phyloP scores from a whole-genome alignment of 148 eudicot genomes.

The Pouteria glomerata region DNA sequence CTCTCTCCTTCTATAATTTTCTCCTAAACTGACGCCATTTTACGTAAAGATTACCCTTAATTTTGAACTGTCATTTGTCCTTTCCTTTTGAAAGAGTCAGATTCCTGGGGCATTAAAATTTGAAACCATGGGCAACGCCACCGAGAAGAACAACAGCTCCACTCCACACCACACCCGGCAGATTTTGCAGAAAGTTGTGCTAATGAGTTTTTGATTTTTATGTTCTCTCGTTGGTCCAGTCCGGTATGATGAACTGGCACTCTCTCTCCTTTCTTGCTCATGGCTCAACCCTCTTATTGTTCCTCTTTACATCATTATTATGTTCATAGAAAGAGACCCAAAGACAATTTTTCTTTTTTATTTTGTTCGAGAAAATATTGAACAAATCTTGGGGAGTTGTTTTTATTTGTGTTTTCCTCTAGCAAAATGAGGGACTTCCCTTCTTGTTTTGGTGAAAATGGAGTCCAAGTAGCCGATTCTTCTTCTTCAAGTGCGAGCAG shows the following conservation, averaged over 20 bases:
- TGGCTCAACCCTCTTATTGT: not conserved
- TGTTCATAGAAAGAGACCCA: not conserved
- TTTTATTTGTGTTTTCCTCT: not conserved
- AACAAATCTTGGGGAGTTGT: slow-evolving; percentile 7
- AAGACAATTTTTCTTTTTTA: not conserved
- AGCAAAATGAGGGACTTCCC: slow-evolving; percentile 50
- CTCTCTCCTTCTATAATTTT: not conserved
- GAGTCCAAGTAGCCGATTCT: slow-evolving; percentile 48
- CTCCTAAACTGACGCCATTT: not conserved
- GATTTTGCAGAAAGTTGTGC: slow-evolving; percentile 1
- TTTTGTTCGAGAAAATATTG: not conserved
- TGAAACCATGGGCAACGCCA: not conserved
- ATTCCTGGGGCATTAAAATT: slow-evolving; percentile 15
- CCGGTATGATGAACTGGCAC: slow-evolving; percentile 12
- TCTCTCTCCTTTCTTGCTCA: slow-evolving; percentile 6
- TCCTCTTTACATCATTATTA: not conserved
- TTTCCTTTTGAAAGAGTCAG: slow-evolving; percentile 17
- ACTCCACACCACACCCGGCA: not conserved
- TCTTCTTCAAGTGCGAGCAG: slow-evolving; percentile 38
- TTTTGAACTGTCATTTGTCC: slow-evolving; percentile 22
- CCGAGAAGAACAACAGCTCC: not conserved
- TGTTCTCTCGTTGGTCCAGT: slow-evolving; percentile 5
- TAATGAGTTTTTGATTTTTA: slow-evolving; percentile 21
- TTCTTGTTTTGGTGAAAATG: slow-evolving; percentile 59
- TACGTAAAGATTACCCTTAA: slow-evolving; percentile 18